Percentiles rank a stretch among this genome's conserved stretches.
These are phyloP conservation scores for Didymella glomerata DNA, from an alignment of 2,329 filamentous ascomycete species.

Conservation along the genomic window DNA sequence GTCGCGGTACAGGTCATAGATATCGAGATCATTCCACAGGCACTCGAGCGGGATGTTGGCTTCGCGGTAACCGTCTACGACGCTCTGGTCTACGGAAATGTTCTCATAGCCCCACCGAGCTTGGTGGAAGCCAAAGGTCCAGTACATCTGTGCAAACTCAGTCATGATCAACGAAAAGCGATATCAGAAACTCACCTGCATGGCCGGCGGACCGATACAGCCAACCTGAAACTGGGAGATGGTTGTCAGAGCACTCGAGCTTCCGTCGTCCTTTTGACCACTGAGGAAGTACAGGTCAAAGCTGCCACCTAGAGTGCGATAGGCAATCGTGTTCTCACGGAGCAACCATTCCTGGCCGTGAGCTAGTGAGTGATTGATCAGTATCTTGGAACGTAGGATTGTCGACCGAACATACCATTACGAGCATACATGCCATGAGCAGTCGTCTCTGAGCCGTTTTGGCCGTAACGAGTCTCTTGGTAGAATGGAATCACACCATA, in stretches of 20 bases:
- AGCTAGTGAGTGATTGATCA: conserved; percentile 45
- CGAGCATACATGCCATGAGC: conserved; percentile 29
- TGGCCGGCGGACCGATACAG: conserved; percentile 72
- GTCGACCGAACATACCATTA: conserved; percentile 15
- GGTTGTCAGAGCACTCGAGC: conserved; percentile 59
- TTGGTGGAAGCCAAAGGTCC: conserved; percentile 80
- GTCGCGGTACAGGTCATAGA: conserved; percentile 58
- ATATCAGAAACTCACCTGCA: conserved; percentile 68
- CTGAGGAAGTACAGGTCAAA: conserved; percentile 80
- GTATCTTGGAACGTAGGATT: neutral
- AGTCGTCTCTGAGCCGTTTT: conserved; percentile 10
- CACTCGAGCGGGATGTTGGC: conserved; percentile 61
- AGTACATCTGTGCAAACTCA: conserved; percentile 48
- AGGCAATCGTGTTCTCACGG: conserved; percentile 68
- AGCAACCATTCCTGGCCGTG: conserved; percentile 78
- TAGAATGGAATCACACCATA: conserved; percentile 28
- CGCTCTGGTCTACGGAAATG: conserved; percentile 31
- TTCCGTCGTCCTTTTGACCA: conserved; percentile 71
- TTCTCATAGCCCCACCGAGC: conserved; percentile 77
- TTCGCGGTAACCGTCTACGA: conserved; percentile 60
- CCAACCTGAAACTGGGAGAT: conserved; percentile 67
- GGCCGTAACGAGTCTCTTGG: conserved; percentile 24
- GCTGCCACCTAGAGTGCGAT: conserved; percentile 75
- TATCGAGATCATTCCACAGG: conserved; percentile 53
- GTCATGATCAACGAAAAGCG: too few species aligned